Conservation (phyloP, 108 stramenopile genomes). For the Discostella pseudostelligera region DNA sequence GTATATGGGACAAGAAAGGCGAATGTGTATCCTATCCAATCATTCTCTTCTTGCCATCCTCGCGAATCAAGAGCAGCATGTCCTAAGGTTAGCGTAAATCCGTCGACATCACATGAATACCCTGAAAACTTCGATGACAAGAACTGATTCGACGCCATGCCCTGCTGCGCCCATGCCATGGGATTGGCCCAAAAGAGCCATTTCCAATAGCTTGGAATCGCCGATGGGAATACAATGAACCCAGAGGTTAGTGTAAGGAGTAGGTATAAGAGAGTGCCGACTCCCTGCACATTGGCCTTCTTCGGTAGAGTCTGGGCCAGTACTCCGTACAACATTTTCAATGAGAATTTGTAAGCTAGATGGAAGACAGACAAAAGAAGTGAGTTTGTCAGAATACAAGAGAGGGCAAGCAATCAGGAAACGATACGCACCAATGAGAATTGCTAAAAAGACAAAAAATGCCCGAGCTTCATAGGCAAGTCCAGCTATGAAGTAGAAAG, state of each 20-base stretch:
- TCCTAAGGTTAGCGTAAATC: slow-evolving; percentile 17
- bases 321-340: slow-evolving; percentile 51
- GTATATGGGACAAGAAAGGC: slow-evolving; percentile 44
- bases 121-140: slow-evolving; percentile 36
- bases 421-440: slow-evolving; percentile 19
- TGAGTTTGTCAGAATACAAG: neutral
- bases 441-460: slow-evolving; percentile 41
- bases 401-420: neutral
- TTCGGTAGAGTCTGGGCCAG: slow-evolving; percentile 47
- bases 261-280: slow-evolving; percentile 51
- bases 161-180: slow-evolving; percentile 69
- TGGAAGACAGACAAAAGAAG: too few relatives aligned
- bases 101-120: slow-evolving; percentile 13
- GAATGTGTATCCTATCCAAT: slow-evolving; percentile 38
- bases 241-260: slow-evolving; percentile 65
- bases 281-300: slow-evolving; percentile 44
- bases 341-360: slow-evolving; percentile 35
- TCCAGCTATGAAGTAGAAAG: slow-evolving; percentile 72
- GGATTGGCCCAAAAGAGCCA: slow-evolving; percentile 70
- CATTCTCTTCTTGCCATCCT: slow-evolving; percentile 22
- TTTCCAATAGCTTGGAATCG: slow-evolving; percentile 58
- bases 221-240: slow-evolving; percentile 60
- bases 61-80: slow-evolving; percentile 29
- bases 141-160: slow-evolving; percentile 59
- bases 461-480: slow-evolving; percentile 36